These are phyloP conservation scores for Phytophthora europaea DNA, from an alignment of 352 stramenopile species.

Conservation along the genomic window DNA sequence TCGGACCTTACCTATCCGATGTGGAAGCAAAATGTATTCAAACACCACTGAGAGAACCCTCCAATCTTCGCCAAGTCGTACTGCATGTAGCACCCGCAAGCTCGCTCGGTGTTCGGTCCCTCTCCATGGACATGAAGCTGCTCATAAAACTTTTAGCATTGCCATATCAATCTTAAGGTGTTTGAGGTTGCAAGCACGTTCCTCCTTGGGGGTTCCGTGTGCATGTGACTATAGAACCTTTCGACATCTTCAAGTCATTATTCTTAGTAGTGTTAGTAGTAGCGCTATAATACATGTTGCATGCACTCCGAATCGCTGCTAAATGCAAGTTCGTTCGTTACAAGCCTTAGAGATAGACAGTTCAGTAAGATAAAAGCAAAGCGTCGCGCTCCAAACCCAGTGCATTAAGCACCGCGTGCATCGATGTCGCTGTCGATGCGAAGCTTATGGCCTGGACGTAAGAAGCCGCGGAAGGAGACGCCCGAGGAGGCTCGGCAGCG, in stretches of 20 bases:
- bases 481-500: slow-evolving; percentile 52
- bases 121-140: slow-evolving; percentile 49
- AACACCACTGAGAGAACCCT: slow-evolving; percentile 77
- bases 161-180: slow-evolving; percentile 61
- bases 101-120: slow-evolving; percentile 70
- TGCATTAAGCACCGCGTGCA: not conserved
- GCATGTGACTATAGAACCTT: slow-evolving; percentile 84
- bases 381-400: not conserved
- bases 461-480: slow-evolving; percentile 41
- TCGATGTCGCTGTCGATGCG: slow-evolving; percentile 11
- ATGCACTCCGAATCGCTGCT: not conserved
- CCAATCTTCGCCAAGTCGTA: slow-evolving; percentile 8
- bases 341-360: not conserved
- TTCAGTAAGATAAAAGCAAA: not conserved
- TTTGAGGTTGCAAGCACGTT: slow-evolving; percentile 83
- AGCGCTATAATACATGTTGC: not conserved
- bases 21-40: slow-evolving; percentile 83
- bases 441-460: slow-evolving; percentile 23
- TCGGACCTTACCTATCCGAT: slow-evolving; percentile 40
- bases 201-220: slow-evolving; percentile 40
- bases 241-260: slow-evolving; percentile 41
- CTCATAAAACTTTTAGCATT: slow-evolving; percentile 62
- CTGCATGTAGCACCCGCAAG: slow-evolving; percentile 44
- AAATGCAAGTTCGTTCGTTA: not conserved
- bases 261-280: not conserved